Percentiles rank a stretch among this genome's conserved stretches.
phyloP scores from a whole-genome alignment of 192 early-diverging fungal genomes.

The Phlyctochytrium planicorne region DNA sequence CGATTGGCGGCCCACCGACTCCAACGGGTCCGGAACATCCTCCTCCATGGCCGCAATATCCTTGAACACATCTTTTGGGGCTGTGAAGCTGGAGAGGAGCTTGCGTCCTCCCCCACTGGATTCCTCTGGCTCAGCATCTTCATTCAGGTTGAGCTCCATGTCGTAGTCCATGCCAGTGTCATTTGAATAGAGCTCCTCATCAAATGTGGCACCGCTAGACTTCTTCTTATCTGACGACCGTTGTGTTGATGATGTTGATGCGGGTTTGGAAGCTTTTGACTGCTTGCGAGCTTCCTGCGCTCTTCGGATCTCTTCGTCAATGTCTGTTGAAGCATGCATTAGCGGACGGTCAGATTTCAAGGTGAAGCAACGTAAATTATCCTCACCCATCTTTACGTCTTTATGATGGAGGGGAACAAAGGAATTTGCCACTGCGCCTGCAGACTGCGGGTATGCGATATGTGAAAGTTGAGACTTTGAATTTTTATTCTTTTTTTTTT shows the following conservation, averaged over 20 bases:
- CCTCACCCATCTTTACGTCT: too few relatives aligned
- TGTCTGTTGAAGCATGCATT: too few relatives aligned
- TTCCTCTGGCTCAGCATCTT: constrained; percentile 41
- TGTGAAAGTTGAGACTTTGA: too few relatives aligned
- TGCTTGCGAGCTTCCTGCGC: constrained; percentile 41
- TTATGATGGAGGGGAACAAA: too few relatives aligned
- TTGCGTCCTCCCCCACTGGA: constrained; percentile 44
- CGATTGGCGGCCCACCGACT: constrained; percentile 50
- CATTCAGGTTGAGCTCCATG: constrained; percentile 65
- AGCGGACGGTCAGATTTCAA: too few relatives aligned
- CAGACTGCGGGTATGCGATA: too few relatives aligned
- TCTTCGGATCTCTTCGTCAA: constrained; percentile 54
- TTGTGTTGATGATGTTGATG: background rate
- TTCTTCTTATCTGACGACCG: constrained; percentile 31
- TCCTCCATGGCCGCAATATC: constrained; percentile 53
- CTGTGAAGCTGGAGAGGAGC: constrained; percentile 72
- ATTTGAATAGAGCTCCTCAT: background rate
- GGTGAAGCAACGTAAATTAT: too few relatives aligned
- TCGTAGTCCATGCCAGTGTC: constrained; percentile 44
- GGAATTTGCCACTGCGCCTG: too few relatives aligned
- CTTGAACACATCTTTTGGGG: constrained; percentile 73
- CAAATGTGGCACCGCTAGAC: constrained; percentile 12
- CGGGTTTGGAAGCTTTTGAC: constrained; percentile 14
- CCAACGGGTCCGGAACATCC: constrained; percentile 44
- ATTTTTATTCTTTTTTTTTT: too few relatives aligned